These are phyloP conservation scores for Rhizopus delemar DNA, from an alignment of 371 early-diverging fungal species.

Conservation along the genomic window DNA sequence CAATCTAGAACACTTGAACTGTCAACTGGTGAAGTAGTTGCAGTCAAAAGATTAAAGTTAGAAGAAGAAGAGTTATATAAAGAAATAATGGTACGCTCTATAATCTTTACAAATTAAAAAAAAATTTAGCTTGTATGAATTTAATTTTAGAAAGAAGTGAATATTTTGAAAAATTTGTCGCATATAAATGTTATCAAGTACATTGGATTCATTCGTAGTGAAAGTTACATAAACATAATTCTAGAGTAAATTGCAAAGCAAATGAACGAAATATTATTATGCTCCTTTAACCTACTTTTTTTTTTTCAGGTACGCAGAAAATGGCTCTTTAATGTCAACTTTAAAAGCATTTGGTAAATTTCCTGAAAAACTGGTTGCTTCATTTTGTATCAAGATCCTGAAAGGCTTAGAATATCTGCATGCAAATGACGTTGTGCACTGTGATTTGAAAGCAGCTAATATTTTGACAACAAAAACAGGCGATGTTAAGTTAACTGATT, in stretches of 20 bases:
- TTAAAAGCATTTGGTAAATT: conserved; percentile 91
- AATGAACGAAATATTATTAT: neutral
- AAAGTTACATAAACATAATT: conserved; percentile 76
- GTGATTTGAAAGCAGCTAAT: conserved; percentile 97
- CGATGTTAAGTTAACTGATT: conserved; percentile 93
- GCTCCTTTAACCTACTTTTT: neutral
- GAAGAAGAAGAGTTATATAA: conserved; percentile 65
- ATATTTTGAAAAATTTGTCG: conserved; percentile 66
- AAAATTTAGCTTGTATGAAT: too few relatives aligned
- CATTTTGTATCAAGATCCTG: conserved; percentile 89
- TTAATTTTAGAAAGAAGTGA: conserved; percentile 63
- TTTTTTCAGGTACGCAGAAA: conserved; percentile 74
- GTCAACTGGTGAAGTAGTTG: conserved; percentile 84
- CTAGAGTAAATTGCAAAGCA: conserved; percentile 67
- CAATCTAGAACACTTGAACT: conserved; percentile 75
- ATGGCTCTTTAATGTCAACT: conserved; percentile 89
- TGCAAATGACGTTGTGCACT: conserved; percentile 85
- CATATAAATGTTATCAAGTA: conserved; percentile 90
- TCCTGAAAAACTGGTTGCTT: conserved; percentile 89
- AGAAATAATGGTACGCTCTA: conserved; percentile 38
- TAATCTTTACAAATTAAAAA: neutral
- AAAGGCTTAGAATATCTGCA: conserved; percentile 92
- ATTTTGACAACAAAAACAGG: conserved; percentile 93
- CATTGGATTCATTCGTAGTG: conserved; percentile 77
- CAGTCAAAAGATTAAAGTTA: conserved; percentile 83